Base-by-base conservation (phyloP, 2,329 filamentous ascomycete genomes). In the Chalara sp. region DNA sequence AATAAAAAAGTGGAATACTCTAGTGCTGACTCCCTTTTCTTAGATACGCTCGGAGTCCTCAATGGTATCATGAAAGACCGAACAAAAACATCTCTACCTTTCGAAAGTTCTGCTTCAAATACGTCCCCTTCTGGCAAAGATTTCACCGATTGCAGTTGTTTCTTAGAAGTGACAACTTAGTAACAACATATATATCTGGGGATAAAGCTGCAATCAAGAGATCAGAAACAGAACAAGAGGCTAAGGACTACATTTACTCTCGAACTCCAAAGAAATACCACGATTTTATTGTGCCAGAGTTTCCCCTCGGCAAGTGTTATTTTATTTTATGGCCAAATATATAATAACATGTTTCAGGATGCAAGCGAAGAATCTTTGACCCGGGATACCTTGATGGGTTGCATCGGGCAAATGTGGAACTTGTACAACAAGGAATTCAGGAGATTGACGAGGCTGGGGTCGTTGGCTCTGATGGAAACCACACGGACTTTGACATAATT, bases 51-150 rank as follows among this genome's bases (percentile, higher is more conserved):
- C 35, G 64, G 13, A 60, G 56, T 33, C 49, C 58, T 1, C 65
- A 68, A 48, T 68, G 65, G 66, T 65, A 66, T 50, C 61, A 67
- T 47, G 65, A 63, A 50, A 54, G 65, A 6, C 65, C 63, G n/a
- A 68, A 68, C 50, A 58, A 56, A 3, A 12, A 52, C 12, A 66
- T 63, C 51, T 62, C 60, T 1, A 43, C 43, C 3, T 54, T 63
- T 32, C 60, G 66, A 46, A 67, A 63, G 40, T 63, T 55, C 48
- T 55, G 54, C 30, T 64, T 67, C 52, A 52, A 53, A n/a, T 54
- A 57, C 40, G 51, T 63, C 40, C 58, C 61, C 4, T 49, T 62
- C 12, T 62, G 53, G 56, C 49, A 59, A 47, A 48, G 55, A 39
- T 52, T 52, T 32, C 45, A 55, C 37, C 53, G 62, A 21, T 37